Evolutionary conservation across 2,329 filamentous ascomycete genomes (phyloP).

Genomic region (Thermochaetoides dissita): DNA sequence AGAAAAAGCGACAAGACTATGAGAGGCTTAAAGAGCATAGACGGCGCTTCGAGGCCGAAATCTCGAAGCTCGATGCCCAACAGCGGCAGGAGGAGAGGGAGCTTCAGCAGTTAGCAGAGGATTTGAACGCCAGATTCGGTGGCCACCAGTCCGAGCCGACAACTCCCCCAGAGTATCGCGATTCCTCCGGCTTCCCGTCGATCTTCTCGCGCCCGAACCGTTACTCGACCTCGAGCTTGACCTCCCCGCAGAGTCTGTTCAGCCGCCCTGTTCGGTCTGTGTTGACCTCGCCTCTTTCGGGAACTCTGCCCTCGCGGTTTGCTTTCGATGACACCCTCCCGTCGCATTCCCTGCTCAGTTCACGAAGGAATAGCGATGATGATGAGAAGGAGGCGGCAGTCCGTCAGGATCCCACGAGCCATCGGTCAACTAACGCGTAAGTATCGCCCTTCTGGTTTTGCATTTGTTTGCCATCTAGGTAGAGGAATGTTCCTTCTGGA

Average conservation of each 20-base stretch:
- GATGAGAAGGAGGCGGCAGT: conserved; percentile 71
- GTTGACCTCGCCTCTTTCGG: conserved; percentile 61
- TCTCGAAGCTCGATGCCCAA: conserved; percentile 77
- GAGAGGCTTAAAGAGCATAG: conserved; percentile 82
- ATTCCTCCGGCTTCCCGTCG: conserved; percentile 59
- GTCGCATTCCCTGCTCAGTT: conserved; percentile 74
- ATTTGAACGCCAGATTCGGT: conserved; percentile 43
- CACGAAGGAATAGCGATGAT: conserved; percentile 80
- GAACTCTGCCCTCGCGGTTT: conserved; percentile 44
- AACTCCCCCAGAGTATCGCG: conserved; percentile 84
- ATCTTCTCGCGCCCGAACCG: conserved; percentile 74
- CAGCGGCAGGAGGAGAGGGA: conserved; percentile 73
- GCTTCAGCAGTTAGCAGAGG: conserved; percentile 70
- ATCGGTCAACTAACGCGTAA: conserved; percentile 66
- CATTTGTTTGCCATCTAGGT: neutral
- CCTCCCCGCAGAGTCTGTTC: conserved; percentile 63
- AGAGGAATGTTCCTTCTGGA: neutral
- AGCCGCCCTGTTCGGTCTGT: conserved; percentile 63
- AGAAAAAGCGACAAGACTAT: conserved; percentile 87
- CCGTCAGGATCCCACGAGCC: conserved; percentile 54
- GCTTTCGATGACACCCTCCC: conserved; percentile 53
- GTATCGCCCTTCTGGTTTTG: conserved; percentile 27
- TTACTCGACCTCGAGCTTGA: conserved; percentile 78
- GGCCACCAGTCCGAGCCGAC: conserved; percentile 89
- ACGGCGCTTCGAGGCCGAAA: conserved; percentile 78